Base-by-base conservation (phyloP, 139 green algal species). In the Chlamydomonas sphaeroides region DNA sequence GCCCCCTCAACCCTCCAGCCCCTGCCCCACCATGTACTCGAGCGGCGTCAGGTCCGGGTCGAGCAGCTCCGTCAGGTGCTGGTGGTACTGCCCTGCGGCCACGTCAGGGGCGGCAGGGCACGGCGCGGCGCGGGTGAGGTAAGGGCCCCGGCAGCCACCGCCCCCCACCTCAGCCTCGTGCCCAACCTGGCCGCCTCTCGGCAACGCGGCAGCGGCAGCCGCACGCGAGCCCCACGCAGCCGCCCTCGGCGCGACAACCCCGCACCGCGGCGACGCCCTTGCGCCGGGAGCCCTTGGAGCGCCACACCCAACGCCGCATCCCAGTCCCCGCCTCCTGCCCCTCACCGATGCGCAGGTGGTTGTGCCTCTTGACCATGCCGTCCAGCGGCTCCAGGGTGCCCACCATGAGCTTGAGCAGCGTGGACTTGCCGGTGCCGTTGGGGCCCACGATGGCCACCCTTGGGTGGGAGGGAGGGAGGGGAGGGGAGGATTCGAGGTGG, bases 391-490 rank as follows among this genome's bases (percentile, higher is more conserved):
- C 93, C 45, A 99, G 84, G 1, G 95, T 88, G 41, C 97, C 97
- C 56, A 93, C 91, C 97, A 99, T 99, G 41, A 99, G 92, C 91
- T 99, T 99, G 32, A 99, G 89, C 56, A 99, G 89, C 51, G 97
- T 99, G 0, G 93, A 98, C 92, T 99, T 99, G 84, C 97, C 96
- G n/a, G 89, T 57, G 48, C 94, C 94, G 85, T 98, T 98, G 32
- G 95, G 94, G 11, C 96, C 96, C 74, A 99, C 97, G 32, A 99
- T 86, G 15, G 97, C 97, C 18, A 99, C 92, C 21, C 97, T 92
- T 14, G 90, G 95, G n/a, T n/a, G n/a, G n/a, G 25, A 36, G 66
- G 25, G 39, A 26, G 66, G 25, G 3, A 23, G 66, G 66, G 39
- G 11, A 30, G 68, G 14, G 42, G 30, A n/a, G 5, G 41, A 41